Evolutionary conservation across 2,329 filamentous ascomycete species (phyloP).

Genomic region (Fusarium caatingaense): DNA sequence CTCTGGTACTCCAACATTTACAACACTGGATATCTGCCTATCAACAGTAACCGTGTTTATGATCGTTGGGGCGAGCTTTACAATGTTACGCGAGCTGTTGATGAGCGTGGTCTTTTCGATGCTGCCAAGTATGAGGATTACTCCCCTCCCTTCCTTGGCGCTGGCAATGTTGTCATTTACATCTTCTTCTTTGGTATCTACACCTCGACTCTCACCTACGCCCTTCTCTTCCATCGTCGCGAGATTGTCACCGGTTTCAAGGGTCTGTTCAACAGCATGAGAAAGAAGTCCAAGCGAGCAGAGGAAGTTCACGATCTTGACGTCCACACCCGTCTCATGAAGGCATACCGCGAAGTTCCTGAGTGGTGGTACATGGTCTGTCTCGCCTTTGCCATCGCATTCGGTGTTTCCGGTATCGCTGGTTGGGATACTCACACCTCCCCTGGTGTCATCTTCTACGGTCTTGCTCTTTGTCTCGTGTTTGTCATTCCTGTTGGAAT

Average conservation of each 20-base stretch:
- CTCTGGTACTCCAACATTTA: constrained; percentile 71
- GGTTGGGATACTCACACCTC: constrained; percentile 64
- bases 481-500: constrained; percentile 65
- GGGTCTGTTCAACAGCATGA: constrained; percentile 59
- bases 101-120: constrained; percentile 59
- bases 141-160: constrained; percentile 63
- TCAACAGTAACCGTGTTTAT: constrained; percentile 64
- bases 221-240: constrained; percentile 62
- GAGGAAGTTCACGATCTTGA: constrained; percentile 56
- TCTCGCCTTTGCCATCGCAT: constrained; percentile 57
- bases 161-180: constrained; percentile 64
- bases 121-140: constrained; percentile 60
- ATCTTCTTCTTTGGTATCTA: constrained; percentile 68
- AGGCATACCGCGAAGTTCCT: constrained; percentile 60
- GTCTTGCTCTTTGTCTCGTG: constrained; percentile 60
- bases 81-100: constrained; percentile 58
- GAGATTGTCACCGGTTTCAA: constrained; percentile 63
- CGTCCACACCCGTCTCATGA: constrained; percentile 63
- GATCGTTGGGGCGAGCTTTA: constrained; percentile 62
- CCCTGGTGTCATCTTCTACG: constrained; percentile 63
- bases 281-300: constrained; percentile 53
- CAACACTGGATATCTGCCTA: constrained; percentile 65
- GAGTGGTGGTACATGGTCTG: constrained; percentile 66
- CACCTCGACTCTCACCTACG: constrained; percentile 63
- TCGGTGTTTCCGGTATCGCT: constrained; percentile 60